Evolutionary conservation across 257 asterid genomes (phyloP), one percentile per base, ranked within the genome.

Genomic region (Prunella vulgaris): DNA sequence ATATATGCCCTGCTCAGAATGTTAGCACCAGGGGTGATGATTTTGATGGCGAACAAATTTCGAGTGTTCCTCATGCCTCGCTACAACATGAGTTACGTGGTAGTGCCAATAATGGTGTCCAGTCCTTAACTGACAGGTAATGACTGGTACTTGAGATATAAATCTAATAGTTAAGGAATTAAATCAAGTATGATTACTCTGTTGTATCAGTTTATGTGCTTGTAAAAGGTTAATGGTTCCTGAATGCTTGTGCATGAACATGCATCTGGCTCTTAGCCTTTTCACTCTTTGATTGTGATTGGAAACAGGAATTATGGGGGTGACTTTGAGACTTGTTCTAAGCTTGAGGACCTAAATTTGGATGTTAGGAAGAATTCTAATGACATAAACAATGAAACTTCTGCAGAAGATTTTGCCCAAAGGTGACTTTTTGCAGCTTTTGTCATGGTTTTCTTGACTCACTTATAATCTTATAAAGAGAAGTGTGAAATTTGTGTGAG

Each of bases 301-400:
- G 77, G 84, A 72, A 81, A 73, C 83, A 84, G 92, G 92, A 86
- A 82, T 75, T 64, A 73, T 79, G 78, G 72, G 75, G 84, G 84
- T 79, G 90, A 88, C 79, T 68, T 83, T 74, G 98, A 86, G 85
- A 82, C 91, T 74, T 90, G 85, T 83, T 86, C 90, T 88, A 90
- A 86, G 90, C 93, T 90, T 63, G 95, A 77, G 86, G 93, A 81
- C 78, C 84, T 93, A 74, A 86, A 90, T 80, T 84, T 90, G 92
- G 92, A 86, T 77, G 89, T 93, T 76, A 78, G 85, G 76, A 85
- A 79, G 77, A 72, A 76, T 73, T 71, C 86, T 49, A 66, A 66
- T 71, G 90, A 73, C 73, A 58, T 60, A 48, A 81, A 76, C 76
- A 70, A 69, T 75, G 89, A 76, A 73, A 78, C 66, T 76, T 71